Base-by-base conservation (phyloP, 177 flowering plant species). In the Telopea speciosissima region DNA sequence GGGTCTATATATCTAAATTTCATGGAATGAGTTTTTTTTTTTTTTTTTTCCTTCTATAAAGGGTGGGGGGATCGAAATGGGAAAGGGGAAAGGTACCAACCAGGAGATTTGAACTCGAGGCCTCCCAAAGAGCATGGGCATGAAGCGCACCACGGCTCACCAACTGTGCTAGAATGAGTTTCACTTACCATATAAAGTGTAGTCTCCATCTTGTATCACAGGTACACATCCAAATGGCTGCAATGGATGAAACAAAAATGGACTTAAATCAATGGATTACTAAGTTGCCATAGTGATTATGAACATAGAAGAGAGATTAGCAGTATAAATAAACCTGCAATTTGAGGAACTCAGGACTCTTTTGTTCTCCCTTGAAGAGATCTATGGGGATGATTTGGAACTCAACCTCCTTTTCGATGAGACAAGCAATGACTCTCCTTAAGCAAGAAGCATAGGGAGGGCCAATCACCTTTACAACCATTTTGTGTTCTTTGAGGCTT, bases 331-430 rank as follows among this genome's bases (percentile, higher is more conserved):
- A 8, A 4, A 59, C 62, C 61, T 67, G 69, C 61, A 67, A 49
- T 49, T 67, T 49, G 61, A 67, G 69, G 69, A 52, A 67, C 2
- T 67, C 69, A 24, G 69, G 69, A 12, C 49, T 49, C 69, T 67
- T 67, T 6, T 67, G 69, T 14, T 67, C 69, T 21, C 62, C 69
- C 7, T 67, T 67, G 59, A 67, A 5, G 6, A 67, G 8, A 49
- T 67, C 69, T 17, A 67, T 22, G 10, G 61, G 69, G 7, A 67
- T 24, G 69, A 67, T 12, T 23, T 67, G 61, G 36, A 67, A 67
- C 54, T 67, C 69, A 10, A 67, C 60, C 31, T 67, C 36, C 69
- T 67, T 67, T 24, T 67, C 69, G 12, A 67, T 49, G 31, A 67
- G 21, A 23, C 69, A 67, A 52, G 36, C 36, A 31, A 67, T 61